A percentile compares a stretch with the other conserved stretches of the same genome.
Conservation (phyloP, 257 asterid species). For the Jacaranda mimosifolia region DNA sequence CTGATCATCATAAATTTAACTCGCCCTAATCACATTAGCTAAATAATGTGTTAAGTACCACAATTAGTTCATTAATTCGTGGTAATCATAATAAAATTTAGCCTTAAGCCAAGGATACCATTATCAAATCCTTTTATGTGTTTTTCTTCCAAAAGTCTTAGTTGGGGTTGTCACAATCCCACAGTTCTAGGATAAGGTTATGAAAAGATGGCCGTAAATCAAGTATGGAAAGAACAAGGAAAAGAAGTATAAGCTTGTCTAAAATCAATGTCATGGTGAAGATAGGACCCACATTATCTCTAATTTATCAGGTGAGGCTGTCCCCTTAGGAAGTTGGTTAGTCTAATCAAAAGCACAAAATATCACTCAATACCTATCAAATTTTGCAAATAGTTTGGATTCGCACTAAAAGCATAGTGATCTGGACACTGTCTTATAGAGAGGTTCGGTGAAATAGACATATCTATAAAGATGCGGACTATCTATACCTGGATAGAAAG, state of each 20-base stretch:
- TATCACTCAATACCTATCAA: slow-evolving; percentile 4
- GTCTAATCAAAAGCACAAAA: slow-evolving; percentile 42
- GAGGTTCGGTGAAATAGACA: too few relatives aligned
- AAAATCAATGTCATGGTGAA: slow-evolving; percentile 32
- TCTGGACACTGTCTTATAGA: too few relatives aligned
- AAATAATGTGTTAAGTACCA: not conserved
- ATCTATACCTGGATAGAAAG: too few relatives aligned
- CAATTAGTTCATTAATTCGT: too few relatives aligned
- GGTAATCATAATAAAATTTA: not conserved
- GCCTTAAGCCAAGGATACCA: not conserved
- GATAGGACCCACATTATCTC: slow-evolving; percentile 42
- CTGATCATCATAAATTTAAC: too few relatives aligned
- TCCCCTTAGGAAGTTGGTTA: slow-evolving; percentile 42
- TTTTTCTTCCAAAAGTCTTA: not conserved
- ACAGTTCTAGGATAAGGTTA: slow-evolving; percentile 44
- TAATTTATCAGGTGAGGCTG: slow-evolving; percentile 40
- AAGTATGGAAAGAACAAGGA: slow-evolving; percentile 16
- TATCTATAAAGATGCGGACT: too few relatives aligned
- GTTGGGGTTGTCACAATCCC: slow-evolving; percentile 36
- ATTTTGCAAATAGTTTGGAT: not conserved
- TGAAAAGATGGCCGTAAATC: slow-evolving; percentile 40
- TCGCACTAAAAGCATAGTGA: too few relatives aligned
- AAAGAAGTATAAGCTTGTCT: slow-evolving; percentile 25
- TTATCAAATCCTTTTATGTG: not conserved
- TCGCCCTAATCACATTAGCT: too few relatives aligned